Conservation (phyloP, 169 alveolate species). For the Babesia gibsoni region DNA sequence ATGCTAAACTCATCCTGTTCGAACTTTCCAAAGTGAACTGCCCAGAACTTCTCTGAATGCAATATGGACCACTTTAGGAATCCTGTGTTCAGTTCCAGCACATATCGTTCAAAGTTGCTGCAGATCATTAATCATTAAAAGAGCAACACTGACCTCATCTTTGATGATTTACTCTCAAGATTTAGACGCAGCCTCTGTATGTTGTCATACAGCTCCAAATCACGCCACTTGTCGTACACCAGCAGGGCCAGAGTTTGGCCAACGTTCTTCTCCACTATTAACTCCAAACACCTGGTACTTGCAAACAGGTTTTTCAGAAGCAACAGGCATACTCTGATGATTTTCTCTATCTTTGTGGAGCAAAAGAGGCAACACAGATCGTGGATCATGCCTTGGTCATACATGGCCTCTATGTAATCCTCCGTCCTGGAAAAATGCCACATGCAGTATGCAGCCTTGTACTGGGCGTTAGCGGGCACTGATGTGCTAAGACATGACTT, state of each 20-base stretch:
- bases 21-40: constrained; percentile 73
- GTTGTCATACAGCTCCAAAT: constrained; percentile 78
- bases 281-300: constrained; percentile 67
- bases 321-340: constrained; percentile 64
- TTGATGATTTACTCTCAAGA: constrained; percentile 73
- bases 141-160: constrained; percentile 53
- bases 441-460: constrained; percentile 70
- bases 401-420: constrained; percentile 56
- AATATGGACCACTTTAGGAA: constrained; percentile 77
- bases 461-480: constrained; percentile 66
- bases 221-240: constrained; percentile 83
- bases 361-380: constrained; percentile 63
- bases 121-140: not conserved
- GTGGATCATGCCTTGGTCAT: constrained; percentile 58
- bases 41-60: constrained; percentile 84
- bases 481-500: constrained; percentile 50
- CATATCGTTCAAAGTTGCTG: constrained; percentile 78
- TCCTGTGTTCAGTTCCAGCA: constrained; percentile 75
- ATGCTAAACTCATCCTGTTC: constrained; percentile 79
- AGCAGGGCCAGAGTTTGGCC: constrained; percentile 74
- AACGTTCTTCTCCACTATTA: constrained; percentile 75
- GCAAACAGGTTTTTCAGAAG: constrained; percentile 66
- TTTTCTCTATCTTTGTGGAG: constrained; percentile 71
- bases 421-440: constrained; percentile 70
- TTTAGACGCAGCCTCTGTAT: constrained; percentile 73